A percentile compares a stretch with the other conserved stretches of the same genome.
Evolutionary conservation across 2,329 filamentous ascomycete genomes (phyloP).

Genomic region (Meredithiella fracta): DNA sequence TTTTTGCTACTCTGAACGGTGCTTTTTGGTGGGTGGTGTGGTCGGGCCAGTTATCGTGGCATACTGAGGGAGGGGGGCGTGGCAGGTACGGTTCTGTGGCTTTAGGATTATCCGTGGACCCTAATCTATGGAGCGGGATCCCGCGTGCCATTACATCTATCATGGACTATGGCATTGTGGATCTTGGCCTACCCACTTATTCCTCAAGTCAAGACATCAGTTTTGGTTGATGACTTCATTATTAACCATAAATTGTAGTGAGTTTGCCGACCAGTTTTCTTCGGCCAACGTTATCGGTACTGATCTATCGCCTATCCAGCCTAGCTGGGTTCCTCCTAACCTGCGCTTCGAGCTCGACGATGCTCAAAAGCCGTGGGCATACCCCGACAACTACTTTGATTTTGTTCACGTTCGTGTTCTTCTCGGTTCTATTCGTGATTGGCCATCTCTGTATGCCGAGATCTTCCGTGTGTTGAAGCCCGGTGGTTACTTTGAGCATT

Average conservation of each 20-base stretch:
- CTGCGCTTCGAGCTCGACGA: slow-evolving; percentile 48
- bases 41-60: too few relatives aligned
- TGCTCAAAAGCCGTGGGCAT: slow-evolving; percentile 34
- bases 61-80: too few relatives aligned
- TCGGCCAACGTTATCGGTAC: slow-evolving; percentile 32
- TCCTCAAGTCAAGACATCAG: background rate
- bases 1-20: too few relatives aligned
- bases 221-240: background rate
- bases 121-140: background rate
- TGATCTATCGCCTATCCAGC: slow-evolving; percentile 42
- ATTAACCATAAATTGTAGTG: slow-evolving; percentile 23
- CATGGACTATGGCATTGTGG: too few relatives aligned
- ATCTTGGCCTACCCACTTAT: background rate
- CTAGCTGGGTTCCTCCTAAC: slow-evolving; percentile 38
- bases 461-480: slow-evolving; percentile 37
- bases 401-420: slow-evolving; percentile 40
- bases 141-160: too few relatives aligned
- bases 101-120: background rate
- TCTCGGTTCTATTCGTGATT: slow-evolving; percentile 36
- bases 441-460: slow-evolving; percentile 34
- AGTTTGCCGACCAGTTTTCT: slow-evolving; percentile 29
- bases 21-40: too few relatives aligned
- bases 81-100: background rate
- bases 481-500: slow-evolving; percentile 30
- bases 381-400: slow-evolving; percentile 33